These are phyloP conservation scores for Apiospora phragmitis DNA, from an alignment of 2,329 filamentous ascomycete genomes.

Conservation along the genomic window DNA sequence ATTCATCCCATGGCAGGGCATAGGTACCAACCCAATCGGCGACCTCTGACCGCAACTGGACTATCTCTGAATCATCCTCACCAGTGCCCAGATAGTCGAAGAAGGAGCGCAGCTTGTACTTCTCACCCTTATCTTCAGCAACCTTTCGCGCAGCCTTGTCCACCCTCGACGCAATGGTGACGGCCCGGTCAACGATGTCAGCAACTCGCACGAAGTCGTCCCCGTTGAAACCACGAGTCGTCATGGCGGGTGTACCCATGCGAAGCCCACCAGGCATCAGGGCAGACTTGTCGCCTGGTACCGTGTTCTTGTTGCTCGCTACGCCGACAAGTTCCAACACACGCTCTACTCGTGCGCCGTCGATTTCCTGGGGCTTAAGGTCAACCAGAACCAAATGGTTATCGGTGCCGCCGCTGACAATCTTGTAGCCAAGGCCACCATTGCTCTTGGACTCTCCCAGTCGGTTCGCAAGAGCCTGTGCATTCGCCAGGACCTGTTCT, in stretches of 20 bases:
- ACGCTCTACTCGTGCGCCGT: constrained; percentile 86
- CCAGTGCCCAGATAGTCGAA: constrained; percentile 68
- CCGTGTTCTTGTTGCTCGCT: constrained; percentile 99
- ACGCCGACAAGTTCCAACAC: constrained; percentile 91
- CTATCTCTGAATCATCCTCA: constrained; percentile 67
- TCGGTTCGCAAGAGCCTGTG: constrained; percentile 77
- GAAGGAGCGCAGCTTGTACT: constrained; percentile 68
- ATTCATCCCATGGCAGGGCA: constrained; percentile 65
- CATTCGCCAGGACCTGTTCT: constrained; percentile 84
- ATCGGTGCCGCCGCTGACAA: constrained; percentile 93
- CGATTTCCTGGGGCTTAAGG: constrained; percentile 83
- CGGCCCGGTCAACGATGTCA: constrained; percentile 81
- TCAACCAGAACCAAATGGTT: constrained; percentile 95
- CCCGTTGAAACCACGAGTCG: constrained; percentile 86
- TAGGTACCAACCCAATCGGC: constrained; percentile 77
- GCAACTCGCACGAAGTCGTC: constrained; percentile 86
- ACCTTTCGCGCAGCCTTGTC: constrained; percentile 71
- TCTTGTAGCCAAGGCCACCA: constrained; percentile 78
- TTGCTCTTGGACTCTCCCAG: constrained; percentile 69
- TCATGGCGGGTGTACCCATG: constrained; percentile 97
- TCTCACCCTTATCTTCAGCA: constrained; percentile 67
- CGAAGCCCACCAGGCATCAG: constrained; percentile 90
- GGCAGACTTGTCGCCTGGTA: constrained; percentile 91
- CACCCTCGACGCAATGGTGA: constrained; percentile 74
- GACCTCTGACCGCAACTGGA: constrained; percentile 73